Evolutionary conservation across 2,329 filamentous ascomycete species (phyloP).

Genomic region (Penicillium sp.): DNA sequence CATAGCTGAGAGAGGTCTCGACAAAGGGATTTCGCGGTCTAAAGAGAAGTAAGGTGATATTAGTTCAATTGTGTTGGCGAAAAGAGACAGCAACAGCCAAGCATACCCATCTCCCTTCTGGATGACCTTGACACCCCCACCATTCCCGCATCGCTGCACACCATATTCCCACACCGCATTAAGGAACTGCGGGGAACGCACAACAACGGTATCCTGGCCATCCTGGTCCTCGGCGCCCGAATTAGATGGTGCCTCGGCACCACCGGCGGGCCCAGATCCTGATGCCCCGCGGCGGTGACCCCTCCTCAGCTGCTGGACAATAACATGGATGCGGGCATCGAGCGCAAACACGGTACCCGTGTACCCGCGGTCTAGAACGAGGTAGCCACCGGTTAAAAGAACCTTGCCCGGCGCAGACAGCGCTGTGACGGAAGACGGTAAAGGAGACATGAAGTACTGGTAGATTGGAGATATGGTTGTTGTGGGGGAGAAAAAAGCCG

Average conservation of each 20-base stretch:
- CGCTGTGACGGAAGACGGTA: conserved; percentile 45
- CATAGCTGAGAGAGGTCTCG: conserved; percentile 85
- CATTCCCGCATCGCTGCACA: conserved; percentile 65
- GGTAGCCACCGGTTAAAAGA: conserved; percentile 87
- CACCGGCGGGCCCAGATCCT: conserved; percentile 13
- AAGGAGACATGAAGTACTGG: conserved; percentile 13
- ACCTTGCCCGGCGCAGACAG: conserved; percentile 96
- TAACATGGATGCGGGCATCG: conserved; percentile 62
- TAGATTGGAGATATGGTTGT: conserved; percentile 1
- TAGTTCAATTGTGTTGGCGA: not conserved
- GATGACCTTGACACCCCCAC: conserved; percentile 77
- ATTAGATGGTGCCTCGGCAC: conserved; percentile 5
- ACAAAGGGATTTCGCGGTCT: conserved; percentile 77
- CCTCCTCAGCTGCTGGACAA: conserved; percentile 54
- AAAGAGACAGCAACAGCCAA: not conserved
- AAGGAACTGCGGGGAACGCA: conserved; percentile 87
- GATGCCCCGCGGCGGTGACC: conserved; percentile 22
- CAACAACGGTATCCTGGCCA: conserved; percentile 67
- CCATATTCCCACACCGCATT: conserved; percentile 86
- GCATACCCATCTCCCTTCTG: conserved; percentile 52
- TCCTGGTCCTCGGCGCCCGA: conserved; percentile 53
- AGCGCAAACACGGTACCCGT: conserved; percentile 69
- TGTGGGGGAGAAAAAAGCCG: conserved; percentile 13
- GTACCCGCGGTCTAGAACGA: conserved; percentile 84
- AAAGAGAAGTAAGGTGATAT: conserved; percentile 21